A percentile compares a stretch with the other conserved stretches of the same genome.
These are phyloP conservation scores for Zygosaccharomyces gambellarensis DNA, from an alignment of 805 yeast genomes.

Conservation along the genomic window DNA sequence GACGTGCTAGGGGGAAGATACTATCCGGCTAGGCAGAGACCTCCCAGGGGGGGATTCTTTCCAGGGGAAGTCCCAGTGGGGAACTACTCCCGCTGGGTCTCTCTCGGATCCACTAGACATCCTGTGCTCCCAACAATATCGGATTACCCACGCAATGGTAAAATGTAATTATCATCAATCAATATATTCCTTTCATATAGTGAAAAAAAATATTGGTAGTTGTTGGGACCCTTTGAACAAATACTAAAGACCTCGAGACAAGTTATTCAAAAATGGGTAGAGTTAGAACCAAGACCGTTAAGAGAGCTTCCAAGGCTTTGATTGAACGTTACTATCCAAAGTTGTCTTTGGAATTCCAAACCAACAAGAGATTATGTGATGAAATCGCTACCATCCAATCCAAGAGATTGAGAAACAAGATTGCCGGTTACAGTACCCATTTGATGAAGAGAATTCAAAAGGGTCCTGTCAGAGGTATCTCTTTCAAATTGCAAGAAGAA, in stretches of 20 bases:
- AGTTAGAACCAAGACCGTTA: conserved; percentile 99
- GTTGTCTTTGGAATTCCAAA: conserved; percentile 98
- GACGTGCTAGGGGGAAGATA: no score
- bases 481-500: conserved; percentile 99
- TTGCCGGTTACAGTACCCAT: conserved; percentile 99
- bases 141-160: neutral
- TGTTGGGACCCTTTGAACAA: neutral
- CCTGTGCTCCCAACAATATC: neutral
- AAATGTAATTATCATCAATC: neutral
- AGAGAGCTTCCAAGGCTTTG: conserved; percentile 99
- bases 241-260: conserved; percentile 23
- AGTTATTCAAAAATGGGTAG: conserved; percentile 58
- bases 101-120: neutral
- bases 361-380: conserved; percentile 98
- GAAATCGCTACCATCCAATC: conserved; percentile 99
- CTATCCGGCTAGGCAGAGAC: no score
- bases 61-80: neutral
- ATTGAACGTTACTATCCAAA: conserved; percentile 99
- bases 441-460: conserved; percentile 99
- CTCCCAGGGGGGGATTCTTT: neutral
- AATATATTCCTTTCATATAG: neutral
- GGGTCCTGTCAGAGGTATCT: conserved; percentile 99
- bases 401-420: conserved; percentile 99
- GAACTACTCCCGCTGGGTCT: neutral
- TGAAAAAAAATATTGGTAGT: conserved; percentile 1